Evolutionary conservation across 805 yeast genomes (phyloP).

Genomic region (Saccharomycopsis sp.): DNA sequence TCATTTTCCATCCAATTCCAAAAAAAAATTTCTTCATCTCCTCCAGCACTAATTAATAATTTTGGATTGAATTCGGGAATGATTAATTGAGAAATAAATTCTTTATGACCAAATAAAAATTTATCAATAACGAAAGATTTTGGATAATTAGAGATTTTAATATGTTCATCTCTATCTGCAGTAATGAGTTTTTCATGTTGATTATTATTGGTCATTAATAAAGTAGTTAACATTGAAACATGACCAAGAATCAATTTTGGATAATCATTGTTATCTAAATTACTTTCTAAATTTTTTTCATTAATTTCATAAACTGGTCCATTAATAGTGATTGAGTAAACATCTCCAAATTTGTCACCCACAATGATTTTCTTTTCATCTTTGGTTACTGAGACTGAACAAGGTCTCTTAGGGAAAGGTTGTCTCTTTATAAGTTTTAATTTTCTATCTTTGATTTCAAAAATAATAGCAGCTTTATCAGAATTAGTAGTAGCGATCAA

Average conservation of each 20-base stretch:
- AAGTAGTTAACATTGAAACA: slow-evolving; percentile 90
- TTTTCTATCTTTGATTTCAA: slow-evolving; percentile 27
- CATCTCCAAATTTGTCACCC: slow-evolving; percentile 97
- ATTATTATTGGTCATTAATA: slow-evolving; percentile 32
- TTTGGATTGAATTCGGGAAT: slow-evolving; percentile 41
- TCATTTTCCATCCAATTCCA: slow-evolving; percentile 68
- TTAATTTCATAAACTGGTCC: slow-evolving; percentile 22
- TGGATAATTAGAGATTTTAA: slow-evolving; percentile 74
- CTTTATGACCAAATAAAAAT: slow-evolving; percentile 79
- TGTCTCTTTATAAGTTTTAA: slow-evolving; percentile 55
- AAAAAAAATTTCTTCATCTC: slow-evolving; percentile 60
- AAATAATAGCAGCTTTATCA: slow-evolving; percentile 69
- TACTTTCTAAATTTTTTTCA: slow-evolving; percentile 32
- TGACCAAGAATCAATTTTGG: slow-evolving; percentile 81
- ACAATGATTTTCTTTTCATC: slow-evolving; percentile 46
- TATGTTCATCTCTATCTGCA: slow-evolving; percentile 94
- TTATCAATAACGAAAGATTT: slow-evolving; percentile 65
- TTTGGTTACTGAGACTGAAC: slow-evolving; percentile 53
- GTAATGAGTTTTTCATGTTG: slow-evolving; percentile 44
- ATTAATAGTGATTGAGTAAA: slow-evolving; percentile 47
- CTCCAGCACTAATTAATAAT: slow-evolving; percentile 77
- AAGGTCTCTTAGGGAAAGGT: slow-evolving; percentile 86
- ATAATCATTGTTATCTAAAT: no score
- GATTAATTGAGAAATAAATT: slow-evolving; percentile 63
- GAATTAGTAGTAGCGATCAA: slow-evolving; percentile 69